Conservation (phyloP, 306 rosid species). For the Gillenia trifoliata region DNA sequence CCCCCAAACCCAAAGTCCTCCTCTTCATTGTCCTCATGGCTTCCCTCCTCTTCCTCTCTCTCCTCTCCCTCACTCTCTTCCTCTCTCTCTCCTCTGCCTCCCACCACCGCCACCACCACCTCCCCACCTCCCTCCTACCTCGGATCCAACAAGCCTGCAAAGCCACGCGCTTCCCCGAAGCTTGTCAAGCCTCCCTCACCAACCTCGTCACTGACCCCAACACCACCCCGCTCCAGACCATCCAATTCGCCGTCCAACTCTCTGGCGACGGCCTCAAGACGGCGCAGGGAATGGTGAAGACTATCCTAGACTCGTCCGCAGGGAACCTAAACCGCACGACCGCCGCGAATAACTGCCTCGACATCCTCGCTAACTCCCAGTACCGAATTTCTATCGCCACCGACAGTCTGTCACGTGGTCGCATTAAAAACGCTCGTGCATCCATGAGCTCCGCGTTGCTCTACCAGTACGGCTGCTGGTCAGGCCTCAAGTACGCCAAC, state of each 20-base stretch:
- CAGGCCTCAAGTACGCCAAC: constrained; percentile 67
- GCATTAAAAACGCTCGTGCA: constrained; percentile 55
- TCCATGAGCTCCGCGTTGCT: constrained; percentile 64
- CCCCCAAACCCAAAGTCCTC: constrained; percentile 30
- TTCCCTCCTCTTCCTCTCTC: constrained; percentile 29
- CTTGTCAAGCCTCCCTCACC: constrained; percentile 48
- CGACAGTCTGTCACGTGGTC: constrained; percentile 38
- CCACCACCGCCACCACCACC: neutral
- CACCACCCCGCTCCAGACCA: constrained; percentile 34
- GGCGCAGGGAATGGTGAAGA: constrained; percentile 52
- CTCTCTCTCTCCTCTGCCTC: constrained; percentile 43
- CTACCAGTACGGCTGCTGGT: constrained; percentile 81
- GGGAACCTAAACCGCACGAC: constrained; percentile 45
- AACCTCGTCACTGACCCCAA: constrained; percentile 10
- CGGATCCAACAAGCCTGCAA: constrained; percentile 52
- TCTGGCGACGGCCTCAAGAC: constrained; percentile 40
- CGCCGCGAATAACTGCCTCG: constrained; percentile 61
- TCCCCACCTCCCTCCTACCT: neutral
- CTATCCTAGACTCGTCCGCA: constrained; percentile 37
- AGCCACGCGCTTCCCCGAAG: constrained; percentile 70
- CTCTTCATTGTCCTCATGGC: constrained; percentile 55
- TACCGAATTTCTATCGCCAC: constrained; percentile 47
- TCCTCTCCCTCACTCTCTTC: constrained; percentile 38
- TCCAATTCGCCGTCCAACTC: constrained; percentile 42
- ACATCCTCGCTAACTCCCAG: constrained; percentile 35